A percentile compares a stretch with the other conserved stretches of the same genome.
These are phyloP conservation scores for Hygrophila difformis DNA, from an alignment of 257 asterid genomes.

Conservation along the genomic window DNA sequence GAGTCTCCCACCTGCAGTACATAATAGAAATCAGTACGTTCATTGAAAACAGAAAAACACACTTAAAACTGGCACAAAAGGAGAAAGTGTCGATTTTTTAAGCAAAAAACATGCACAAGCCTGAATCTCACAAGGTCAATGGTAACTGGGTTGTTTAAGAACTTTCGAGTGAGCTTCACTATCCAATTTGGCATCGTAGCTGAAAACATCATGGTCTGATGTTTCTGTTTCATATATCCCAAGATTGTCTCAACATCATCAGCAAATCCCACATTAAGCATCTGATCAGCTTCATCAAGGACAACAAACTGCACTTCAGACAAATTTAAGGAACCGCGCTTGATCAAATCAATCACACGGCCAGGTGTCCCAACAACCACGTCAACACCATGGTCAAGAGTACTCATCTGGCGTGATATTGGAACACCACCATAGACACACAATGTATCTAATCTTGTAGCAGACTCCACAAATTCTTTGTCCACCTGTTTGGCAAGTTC, in stretches of 20 bases:
- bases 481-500: constrained; percentile 90
- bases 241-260: no score
- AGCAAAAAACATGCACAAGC: no score
- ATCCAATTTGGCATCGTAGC: constrained; percentile 38
- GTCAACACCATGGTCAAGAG: constrained; percentile 74
- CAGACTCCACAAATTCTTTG: constrained; percentile 70
- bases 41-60: no score
- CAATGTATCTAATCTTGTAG: constrained; percentile 54
- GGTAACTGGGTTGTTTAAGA: constrained; percentile 57
- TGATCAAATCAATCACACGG: constrained; percentile 71
- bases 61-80: no score
- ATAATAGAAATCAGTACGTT: constrained; percentile 11
- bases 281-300: constrained; percentile 92
- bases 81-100: no score
- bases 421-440: constrained; percentile 91
- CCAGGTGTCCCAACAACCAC: constrained; percentile 89
- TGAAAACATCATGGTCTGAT: no score
- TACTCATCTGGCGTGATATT: constrained; percentile 62
- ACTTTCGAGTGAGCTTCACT: constrained; percentile 65
- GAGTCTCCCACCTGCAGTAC: constrained; percentile 80
- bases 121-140: constrained; percentile 64
- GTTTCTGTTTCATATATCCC: no score
- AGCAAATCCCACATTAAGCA: constrained; percentile 61
- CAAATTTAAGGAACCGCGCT: constrained; percentile 68
- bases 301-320: constrained; percentile 61